Percentiles rank a stretch among this genome's conserved stretches.
Conservation (phyloP, 2,329 filamentous ascomycete genomes). For the Mycosphaerella sp. region DNA sequence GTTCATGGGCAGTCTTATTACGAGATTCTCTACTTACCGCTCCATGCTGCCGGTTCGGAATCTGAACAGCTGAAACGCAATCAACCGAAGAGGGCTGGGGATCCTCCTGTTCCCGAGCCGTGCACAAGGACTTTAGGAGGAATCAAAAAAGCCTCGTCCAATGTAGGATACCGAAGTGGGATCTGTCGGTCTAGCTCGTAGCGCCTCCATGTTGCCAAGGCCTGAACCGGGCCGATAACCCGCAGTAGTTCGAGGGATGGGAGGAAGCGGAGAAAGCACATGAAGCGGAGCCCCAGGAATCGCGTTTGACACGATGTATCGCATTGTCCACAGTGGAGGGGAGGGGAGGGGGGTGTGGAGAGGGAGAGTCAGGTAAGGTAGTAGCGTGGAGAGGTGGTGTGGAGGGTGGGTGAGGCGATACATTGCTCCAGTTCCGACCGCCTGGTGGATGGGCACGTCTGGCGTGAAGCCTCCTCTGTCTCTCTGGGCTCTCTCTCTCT, state of each 20-base stretch:
- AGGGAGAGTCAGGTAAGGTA: no score
- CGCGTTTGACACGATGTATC: neutral
- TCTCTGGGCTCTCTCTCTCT: no score
- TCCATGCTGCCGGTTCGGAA: neutral
- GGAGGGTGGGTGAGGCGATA: no score
- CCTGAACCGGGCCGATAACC: constrained; percentile 7
- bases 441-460: neutral
- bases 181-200: neutral
- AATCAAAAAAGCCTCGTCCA: neutral
- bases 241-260: neutral
- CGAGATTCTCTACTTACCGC: neutral
- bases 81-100: no score
- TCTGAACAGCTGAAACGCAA: no score
- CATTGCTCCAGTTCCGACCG: neutral
- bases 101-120: no score
- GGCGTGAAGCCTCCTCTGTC: no score
- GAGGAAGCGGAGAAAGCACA: neutral
- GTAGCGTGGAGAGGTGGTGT: no score
- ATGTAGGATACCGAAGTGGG: neutral
- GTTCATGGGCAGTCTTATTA: no score
- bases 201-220: constrained; percentile 3
- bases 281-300: constrained; percentile 2
- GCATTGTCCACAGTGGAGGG: neutral
- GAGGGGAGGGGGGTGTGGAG: no score
- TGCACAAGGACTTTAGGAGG: no score